Base-by-base conservation (phyloP, 768 basidiomycete genomes). In the Suillus ampliporus region DNA sequence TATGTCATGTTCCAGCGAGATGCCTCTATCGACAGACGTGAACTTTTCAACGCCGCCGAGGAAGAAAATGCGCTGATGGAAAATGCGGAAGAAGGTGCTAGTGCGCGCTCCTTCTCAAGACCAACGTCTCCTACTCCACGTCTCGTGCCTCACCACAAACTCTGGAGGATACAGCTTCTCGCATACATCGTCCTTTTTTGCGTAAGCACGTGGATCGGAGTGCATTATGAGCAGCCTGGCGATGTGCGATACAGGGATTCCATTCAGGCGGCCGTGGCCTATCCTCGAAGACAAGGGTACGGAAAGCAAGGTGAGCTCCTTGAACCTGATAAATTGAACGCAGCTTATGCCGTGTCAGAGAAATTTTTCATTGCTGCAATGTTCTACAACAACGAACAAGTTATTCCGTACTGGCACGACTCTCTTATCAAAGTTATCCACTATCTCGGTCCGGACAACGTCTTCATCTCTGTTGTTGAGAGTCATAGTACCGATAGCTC, bases 391-490 rank as follows among this genome's bases (percentile, higher is more conserved):
- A 80, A 80, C 44, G 68, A 76, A 58, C 52, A 58, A 0, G 71
- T 82, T 3, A 67, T 82, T 37, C 77, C 79, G 0, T 77, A 78
- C 57, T 83, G 80, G 80, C 73, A 72, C 5, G 59, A 68, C 5
- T 69, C 78, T 34, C 65, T 81, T 35, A 61, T 77, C 53, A 72
- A 74, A 61, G 67, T 70, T 4, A 78, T 81, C n/a, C 62, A 71
- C 43, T 80, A 77, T 57, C 72, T 83, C 50, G 82, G 82, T 23
- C 51, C 69, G 4, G 77, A 77, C 61, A 81, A 82, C 40, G 77
- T 80, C 34, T 82, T 76, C 60, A 74, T 78, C 14, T 81, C 78
- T 41, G 68, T 81, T 48, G 69, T 81, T 56, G 81, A 82, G 68
- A 79, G 77, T 28, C 69, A 77, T 58, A 79, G 74, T 37, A 47